These are phyloP conservation scores for Liriodendron chinense DNA, from an alignment of 164 flowering plant species.

Conservation along the genomic window DNA sequence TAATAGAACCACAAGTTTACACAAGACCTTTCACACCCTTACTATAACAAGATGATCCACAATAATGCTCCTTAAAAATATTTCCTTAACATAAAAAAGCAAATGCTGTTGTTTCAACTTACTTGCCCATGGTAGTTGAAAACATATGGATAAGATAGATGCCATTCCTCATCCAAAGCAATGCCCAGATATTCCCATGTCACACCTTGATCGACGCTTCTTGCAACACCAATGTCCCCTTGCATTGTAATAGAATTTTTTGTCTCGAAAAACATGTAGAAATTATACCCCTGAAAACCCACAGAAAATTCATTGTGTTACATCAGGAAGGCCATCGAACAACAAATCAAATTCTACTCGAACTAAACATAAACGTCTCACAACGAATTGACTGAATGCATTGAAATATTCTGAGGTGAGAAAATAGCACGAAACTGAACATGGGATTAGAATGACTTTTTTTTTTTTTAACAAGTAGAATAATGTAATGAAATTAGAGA, in stretches of 20 bases:
- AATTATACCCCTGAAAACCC: slow-evolving; percentile 47
- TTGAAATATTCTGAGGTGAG: background rate
- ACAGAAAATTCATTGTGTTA: background rate
- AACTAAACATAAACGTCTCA: background rate
- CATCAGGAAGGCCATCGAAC: background rate
- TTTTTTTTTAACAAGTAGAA: background rate
- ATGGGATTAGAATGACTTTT: background rate
- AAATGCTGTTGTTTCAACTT: slow-evolving; percentile 18
- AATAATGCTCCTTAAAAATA: background rate
- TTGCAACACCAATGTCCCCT: slow-evolving; percentile 86
- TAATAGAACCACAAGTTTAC: no score
- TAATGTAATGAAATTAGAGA: no score
- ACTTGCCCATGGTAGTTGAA: slow-evolving; percentile 63
- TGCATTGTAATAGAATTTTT: slow-evolving; percentile 71
- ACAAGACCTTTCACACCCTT: no score
- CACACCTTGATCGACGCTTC: slow-evolving; percentile 70
- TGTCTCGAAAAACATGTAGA: slow-evolving; percentile 70
- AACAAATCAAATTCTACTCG: background rate
- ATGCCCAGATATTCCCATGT: slow-evolving; percentile 77
- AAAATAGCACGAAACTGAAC: background rate
- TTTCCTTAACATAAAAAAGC: background rate
- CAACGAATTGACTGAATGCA: background rate
- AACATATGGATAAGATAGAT: slow-evolving; percentile 82
- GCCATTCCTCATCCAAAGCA: slow-evolving; percentile 88
- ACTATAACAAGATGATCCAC: no score